These are phyloP conservation scores for Phaeosphaeriaceae sp. DNA, from an alignment of 2,329 filamentous ascomycete genomes.

Conservation along the genomic window DNA sequence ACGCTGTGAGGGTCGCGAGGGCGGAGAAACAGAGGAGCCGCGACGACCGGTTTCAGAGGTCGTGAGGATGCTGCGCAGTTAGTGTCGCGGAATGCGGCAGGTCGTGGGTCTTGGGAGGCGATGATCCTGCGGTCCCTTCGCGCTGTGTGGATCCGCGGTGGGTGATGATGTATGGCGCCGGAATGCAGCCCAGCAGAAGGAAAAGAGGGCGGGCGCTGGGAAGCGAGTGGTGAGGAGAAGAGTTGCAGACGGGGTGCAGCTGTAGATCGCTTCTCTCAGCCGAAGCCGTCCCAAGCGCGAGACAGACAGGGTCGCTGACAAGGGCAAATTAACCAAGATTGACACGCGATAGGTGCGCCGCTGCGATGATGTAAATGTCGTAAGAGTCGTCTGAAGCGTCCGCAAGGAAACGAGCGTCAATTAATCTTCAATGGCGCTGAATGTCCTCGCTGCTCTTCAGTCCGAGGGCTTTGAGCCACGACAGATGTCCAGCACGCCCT, in stretches of 20 bases:
- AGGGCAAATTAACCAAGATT: neutral
- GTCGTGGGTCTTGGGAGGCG: conserved; percentile 14
- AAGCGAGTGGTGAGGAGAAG: conserved; percentile 22
- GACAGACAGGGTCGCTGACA: neutral
- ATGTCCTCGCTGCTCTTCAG: neutral
- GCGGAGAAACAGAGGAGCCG: conserved; percentile 7
- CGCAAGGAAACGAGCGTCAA: neutral
- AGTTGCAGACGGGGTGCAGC: conserved; percentile 26
- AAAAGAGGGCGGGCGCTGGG: conserved; percentile 9
- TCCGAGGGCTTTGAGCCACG: neutral
- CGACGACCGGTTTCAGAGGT: conserved; percentile 11
- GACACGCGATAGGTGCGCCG: neutral
- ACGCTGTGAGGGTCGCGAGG: neutral
- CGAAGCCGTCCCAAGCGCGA: conserved; percentile 1
- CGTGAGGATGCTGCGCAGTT: conserved; percentile 16
- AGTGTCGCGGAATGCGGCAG: conserved; percentile 29
- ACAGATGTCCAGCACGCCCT: neutral
- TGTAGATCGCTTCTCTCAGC: conserved; percentile 9
- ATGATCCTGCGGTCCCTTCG: conserved; percentile 10
- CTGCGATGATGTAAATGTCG: neutral
- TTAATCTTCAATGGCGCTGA: neutral
- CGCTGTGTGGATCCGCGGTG: conserved; percentile 20
- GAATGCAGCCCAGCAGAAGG: conserved; percentile 9
- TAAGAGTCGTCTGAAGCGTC: too few relatives aligned
- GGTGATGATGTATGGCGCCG: conserved; percentile 26